Conservation (phyloP, 2,329 filamentous ascomycete genomes). For the Fusarium temperatum region DNA sequence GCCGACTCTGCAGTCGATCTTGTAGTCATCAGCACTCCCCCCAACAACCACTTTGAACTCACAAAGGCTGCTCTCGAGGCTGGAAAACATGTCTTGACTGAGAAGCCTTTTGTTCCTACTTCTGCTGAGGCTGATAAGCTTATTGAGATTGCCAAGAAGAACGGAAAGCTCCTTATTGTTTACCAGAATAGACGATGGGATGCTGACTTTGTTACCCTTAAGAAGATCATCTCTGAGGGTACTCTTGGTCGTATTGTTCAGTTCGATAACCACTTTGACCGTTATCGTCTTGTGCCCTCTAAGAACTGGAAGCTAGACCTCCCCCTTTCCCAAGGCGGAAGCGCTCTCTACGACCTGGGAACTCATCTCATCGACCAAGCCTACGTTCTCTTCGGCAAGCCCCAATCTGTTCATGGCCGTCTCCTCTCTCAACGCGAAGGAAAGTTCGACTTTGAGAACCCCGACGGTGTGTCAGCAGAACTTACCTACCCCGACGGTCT, state of each 20-base stretch:
- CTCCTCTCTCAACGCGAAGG: slow-evolving; percentile 72
- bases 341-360: slow-evolving; percentile 78
- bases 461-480: slow-evolving; percentile 69
- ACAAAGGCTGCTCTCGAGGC: slow-evolving; percentile 71
- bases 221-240: slow-evolving; percentile 66
- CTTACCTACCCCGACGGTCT: slow-evolving; percentile 72
- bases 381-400: slow-evolving; percentile 75
- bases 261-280: slow-evolving; percentile 83
- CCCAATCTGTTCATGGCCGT: slow-evolving; percentile 72
- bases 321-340: slow-evolving; percentile 68
- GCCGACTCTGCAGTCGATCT: slow-evolving; percentile 73
- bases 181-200: slow-evolving; percentile 84
- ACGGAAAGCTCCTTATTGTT: slow-evolving; percentile 67
- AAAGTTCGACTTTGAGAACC: slow-evolving; percentile 56
- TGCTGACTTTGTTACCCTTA: slow-evolving; percentile 76
- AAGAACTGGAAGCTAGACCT: slow-evolving; percentile 73
- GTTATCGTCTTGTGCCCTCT: slow-evolving; percentile 69
- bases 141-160: slow-evolving; percentile 61
- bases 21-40: slow-evolving; percentile 76
- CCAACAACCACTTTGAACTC: slow-evolving; percentile 74
- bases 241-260: slow-evolving; percentile 77
- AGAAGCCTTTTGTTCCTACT: slow-evolving; percentile 85
- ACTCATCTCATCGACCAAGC: slow-evolving; percentile 81
- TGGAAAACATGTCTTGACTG: slow-evolving; percentile 81
- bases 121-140: slow-evolving; percentile 73